Conservation (phyloP, 768 basidiomycete genomes). For the Candolleomyces aberdarensis region DNA sequence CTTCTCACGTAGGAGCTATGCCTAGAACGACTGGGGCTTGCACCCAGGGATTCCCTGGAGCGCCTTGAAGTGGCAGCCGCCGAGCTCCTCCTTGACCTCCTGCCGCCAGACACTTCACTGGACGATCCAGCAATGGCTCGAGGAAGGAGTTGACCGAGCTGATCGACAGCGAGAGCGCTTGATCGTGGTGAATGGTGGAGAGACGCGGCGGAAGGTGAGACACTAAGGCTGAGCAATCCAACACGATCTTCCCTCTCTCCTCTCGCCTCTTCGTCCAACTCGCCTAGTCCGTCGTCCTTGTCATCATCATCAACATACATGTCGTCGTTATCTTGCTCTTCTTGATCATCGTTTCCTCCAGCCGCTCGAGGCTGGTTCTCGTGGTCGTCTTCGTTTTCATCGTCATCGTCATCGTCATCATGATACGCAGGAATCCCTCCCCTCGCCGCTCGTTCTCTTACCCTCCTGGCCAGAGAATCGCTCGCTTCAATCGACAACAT, state of each 20-base stretch:
- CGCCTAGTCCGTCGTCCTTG: constrained; percentile 21
- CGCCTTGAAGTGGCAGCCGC: constrained; percentile 4
- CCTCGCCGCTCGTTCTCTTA: constrained; percentile 17
- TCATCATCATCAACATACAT: constrained; percentile 7
- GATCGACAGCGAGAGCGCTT: not conserved
- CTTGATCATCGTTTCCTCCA: not conserved
- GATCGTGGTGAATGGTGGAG: constrained; percentile 6
- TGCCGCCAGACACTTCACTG: not conserved
- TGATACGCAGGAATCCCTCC: constrained; percentile 5
- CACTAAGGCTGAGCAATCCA: constrained; percentile 23
- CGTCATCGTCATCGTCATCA: constrained; percentile 16
- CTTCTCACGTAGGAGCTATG: constrained; percentile 3
- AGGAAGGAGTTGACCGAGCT: not conserved
- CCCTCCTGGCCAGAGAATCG: not conserved
- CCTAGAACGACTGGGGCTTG: constrained; percentile 7
- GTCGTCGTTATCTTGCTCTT: constrained; percentile 13
- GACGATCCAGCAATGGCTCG: not conserved
- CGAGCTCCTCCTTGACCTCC: constrained; percentile 19
- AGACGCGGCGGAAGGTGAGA: constrained; percentile 6
- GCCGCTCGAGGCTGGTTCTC: no score
- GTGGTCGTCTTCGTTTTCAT: constrained; percentile 17
- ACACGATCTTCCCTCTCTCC: constrained; percentile 27
- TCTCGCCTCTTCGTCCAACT: constrained; percentile 15
- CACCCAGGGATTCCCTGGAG: constrained; percentile 3
- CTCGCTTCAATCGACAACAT: constrained; percentile 9